Conservation (phyloP, 495 filamentous ascomycete genomes). For the Penicillium herquei region DNA sequence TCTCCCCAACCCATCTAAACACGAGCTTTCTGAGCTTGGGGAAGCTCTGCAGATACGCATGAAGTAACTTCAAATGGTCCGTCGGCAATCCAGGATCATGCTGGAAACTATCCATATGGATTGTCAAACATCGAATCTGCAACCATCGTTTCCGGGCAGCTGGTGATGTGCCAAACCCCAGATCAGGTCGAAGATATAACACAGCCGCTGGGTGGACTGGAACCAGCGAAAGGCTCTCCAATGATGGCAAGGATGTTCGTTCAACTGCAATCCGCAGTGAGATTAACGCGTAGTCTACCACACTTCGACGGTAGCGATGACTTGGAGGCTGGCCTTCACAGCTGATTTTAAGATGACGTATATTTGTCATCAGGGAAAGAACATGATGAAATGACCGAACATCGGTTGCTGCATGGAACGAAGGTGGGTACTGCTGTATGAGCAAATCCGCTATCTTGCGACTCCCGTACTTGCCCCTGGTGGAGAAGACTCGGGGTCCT, state of each 20-base stretch:
- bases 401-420: constrained; percentile 85
- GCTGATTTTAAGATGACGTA: constrained; percentile 67
- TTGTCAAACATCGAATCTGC: constrained; percentile 66
- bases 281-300: constrained; percentile 80
- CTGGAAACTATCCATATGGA: constrained; percentile 65
- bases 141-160: constrained; percentile 63
- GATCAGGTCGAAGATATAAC: constrained; percentile 64
- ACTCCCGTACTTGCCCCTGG: constrained; percentile 63
- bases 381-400: constrained; percentile 73
- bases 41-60: constrained; percentile 68
- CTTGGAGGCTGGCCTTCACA: constrained; percentile 66
- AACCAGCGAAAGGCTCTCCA: constrained; percentile 62
- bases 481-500: constrained; percentile 29
- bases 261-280: constrained; percentile 75
- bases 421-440: constrained; percentile 73
- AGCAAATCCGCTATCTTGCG: constrained; percentile 65
- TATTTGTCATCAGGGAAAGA: constrained; percentile 57
- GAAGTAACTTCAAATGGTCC: constrained; percentile 74
- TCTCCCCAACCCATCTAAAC: constrained; percentile 69
- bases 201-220: constrained; percentile 67
- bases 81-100: constrained; percentile 51
- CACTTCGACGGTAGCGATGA: constrained; percentile 67
- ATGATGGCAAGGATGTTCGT: constrained; percentile 55
- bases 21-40: constrained; percentile 59
- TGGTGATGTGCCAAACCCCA: constrained; percentile 65